Conservation (phyloP, 1,284 basidiomycete genomes). For the Violaceomyces palustris region DNA sequence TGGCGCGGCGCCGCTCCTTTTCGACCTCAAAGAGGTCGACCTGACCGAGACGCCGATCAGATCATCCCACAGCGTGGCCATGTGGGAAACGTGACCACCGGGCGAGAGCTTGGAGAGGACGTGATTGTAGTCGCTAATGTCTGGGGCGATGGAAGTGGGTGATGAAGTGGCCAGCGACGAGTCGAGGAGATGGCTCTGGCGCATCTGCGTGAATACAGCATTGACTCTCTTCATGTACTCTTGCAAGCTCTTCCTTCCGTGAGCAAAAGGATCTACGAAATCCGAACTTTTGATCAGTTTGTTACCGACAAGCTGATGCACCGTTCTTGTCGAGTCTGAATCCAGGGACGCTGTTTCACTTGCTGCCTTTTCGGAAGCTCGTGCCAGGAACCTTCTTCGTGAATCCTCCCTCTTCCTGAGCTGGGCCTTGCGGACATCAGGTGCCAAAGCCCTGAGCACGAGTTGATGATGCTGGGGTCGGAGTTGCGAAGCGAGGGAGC, state of each 20-base stretch:
- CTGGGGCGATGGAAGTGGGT: constrained; percentile 6
- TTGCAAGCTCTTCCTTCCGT: constrained; percentile 7
- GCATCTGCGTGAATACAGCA: constrained; percentile 33
- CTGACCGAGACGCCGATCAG: constrained; percentile 13
- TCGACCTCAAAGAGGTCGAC: background rate
- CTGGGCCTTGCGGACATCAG: constrained; percentile 13
- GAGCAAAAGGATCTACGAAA: constrained; percentile 8
- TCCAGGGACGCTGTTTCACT: background rate
- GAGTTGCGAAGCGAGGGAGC: constrained; percentile 20
- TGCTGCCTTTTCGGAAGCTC: constrained; percentile 6
- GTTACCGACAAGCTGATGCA: background rate
- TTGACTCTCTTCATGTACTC: constrained; percentile 34
- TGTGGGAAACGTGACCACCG: constrained; percentile 32
- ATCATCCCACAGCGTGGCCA: constrained; percentile 37
- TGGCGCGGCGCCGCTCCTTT: background rate
- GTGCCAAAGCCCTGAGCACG: constrained; percentile 30
- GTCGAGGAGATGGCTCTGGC: too few species aligned
- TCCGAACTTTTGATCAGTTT: background rate
- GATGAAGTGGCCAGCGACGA: constrained; percentile 5
- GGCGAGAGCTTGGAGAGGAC: constrained; percentile 29
- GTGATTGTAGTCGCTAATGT: constrained; percentile 34
- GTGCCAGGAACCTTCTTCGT: too few species aligned
- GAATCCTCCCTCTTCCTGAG: constrained; percentile 14
- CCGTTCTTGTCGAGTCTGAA: background rate
- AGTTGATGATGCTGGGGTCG: constrained; percentile 16